phyloP scores from a whole-genome alignment of 176 grass and related monocot species.

The Carex littledalei region DNA sequence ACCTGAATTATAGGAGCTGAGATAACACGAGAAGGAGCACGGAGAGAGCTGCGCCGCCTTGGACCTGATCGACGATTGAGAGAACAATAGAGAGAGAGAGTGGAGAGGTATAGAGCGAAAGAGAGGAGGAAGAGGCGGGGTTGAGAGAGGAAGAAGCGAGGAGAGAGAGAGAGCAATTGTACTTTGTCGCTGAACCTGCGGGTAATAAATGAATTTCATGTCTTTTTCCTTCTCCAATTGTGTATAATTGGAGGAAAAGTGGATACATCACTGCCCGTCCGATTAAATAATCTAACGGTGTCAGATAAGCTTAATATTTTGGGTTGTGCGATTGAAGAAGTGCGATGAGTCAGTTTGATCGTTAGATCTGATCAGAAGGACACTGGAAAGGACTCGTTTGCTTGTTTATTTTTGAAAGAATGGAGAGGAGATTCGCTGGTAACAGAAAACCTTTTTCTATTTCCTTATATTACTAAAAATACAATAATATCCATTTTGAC shows the following conservation, averaged over 20 bases:
- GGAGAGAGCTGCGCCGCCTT: not conserved
- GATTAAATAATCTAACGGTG: not conserved
- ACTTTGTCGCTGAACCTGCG: not conserved
- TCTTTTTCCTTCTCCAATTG: not conserved
- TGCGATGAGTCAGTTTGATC: not conserved
- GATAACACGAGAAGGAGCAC: not conserved
- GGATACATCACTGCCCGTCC: not conserved
- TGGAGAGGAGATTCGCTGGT: not conserved
- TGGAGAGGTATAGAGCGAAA: not conserved
- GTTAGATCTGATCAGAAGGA: constrained; percentile 6
- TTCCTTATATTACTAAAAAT: not conserved
- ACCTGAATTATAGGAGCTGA: not conserved
- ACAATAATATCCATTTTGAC: not conserved
- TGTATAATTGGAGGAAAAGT: not conserved
- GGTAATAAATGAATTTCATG: not conserved
- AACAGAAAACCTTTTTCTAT: not conserved
- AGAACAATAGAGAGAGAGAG: not conserved
- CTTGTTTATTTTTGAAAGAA: not conserved
- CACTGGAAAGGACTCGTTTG: too few species aligned
- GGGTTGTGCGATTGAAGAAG: not conserved
- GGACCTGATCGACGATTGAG: not conserved
- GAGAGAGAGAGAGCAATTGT: not conserved
- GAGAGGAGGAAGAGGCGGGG: not conserved
- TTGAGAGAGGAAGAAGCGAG: constrained; percentile 5
- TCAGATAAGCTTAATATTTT: not conserved